Conservation (phyloP, 116 monocot species). For the Cymodocea nodosa region DNA sequence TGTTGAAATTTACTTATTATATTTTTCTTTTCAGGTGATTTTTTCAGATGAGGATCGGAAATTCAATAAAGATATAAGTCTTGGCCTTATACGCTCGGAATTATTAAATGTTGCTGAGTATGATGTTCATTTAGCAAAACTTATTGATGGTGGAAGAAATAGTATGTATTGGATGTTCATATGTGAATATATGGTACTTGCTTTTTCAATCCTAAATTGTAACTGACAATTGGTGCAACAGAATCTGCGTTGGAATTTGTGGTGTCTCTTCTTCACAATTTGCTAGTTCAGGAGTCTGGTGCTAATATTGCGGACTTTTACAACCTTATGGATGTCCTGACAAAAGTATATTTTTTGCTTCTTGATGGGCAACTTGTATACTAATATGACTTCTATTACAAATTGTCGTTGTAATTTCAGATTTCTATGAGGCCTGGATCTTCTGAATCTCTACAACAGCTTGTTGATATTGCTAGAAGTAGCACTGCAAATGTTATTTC, state of each 20-base stretch:
- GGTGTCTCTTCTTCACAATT: slow-evolving; percentile 57
- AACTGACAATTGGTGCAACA: slow-evolving; percentile 16
- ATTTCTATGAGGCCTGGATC: slow-evolving; percentile 62
- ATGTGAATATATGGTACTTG: not conserved
- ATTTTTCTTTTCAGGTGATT: slow-evolving; percentile 46
- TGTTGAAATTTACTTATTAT: not conserved
- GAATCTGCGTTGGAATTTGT: slow-evolving; percentile 86
- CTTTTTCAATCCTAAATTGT: not conserved
- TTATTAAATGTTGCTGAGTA: slow-evolving; percentile 88
- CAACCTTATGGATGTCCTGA: slow-evolving; percentile 64
- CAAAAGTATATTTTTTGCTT: slow-evolving; percentile 43
- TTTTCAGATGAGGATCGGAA: slow-evolving; percentile 91
- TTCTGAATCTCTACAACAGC: slow-evolving; percentile 74
- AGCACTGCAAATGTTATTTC: slow-evolving; percentile 15
- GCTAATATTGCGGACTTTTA: slow-evolving; percentile 56
- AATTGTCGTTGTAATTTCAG: slow-evolving; percentile 25
- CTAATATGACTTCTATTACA: not conserved
- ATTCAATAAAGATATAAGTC: slow-evolving; percentile 79
- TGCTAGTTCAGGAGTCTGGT: slow-evolving; percentile 58
- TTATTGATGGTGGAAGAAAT: slow-evolving; percentile 90
- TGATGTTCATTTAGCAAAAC: slow-evolving; percentile 82
- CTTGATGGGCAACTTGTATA: not conserved
- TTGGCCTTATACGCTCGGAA: slow-evolving; percentile 66
- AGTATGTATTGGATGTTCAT: slow-evolving; percentile 48
- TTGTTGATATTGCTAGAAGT: slow-evolving; percentile 64